phyloP scores from a whole-genome alignment of 257 asterid species.

The Gentiana dahurica region DNA sequence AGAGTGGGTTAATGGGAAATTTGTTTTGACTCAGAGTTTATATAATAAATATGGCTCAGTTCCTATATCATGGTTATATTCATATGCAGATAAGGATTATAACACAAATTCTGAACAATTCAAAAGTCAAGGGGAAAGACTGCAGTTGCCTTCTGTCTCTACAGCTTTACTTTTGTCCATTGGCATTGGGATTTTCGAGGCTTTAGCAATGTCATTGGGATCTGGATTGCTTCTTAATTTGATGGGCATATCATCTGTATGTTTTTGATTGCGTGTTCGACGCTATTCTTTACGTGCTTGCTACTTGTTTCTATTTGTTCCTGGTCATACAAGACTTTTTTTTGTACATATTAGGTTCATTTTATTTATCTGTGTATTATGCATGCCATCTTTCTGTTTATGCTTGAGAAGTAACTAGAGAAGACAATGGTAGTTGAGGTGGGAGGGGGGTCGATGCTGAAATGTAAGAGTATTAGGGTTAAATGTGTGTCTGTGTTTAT shows the following conservation, averaged over 20 bases:
- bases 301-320: background rate
- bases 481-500: too few species aligned
- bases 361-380: too few species aligned
- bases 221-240: constrained; percentile 77
- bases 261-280: constrained; percentile 14
- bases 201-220: constrained; percentile 60
- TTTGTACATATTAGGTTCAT: too few species aligned
- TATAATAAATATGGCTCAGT: background rate
- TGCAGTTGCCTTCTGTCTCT: constrained; percentile 83
- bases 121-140: constrained; percentile 28
- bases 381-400: too few species aligned
- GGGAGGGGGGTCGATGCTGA: too few species aligned
- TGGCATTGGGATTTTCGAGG: constrained; percentile 83
- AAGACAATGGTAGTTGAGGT: too few species aligned
- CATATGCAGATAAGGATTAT: constrained; percentile 17
- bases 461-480: too few species aligned
- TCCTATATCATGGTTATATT: constrained; percentile 4
- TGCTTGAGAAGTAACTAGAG: too few species aligned
- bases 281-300: background rate
- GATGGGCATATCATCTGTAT: constrained; percentile 83
- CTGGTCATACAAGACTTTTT: constrained; percentile 3
- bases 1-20: background rate
- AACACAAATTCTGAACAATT: constrained; percentile 15
- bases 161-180: constrained; percentile 81
- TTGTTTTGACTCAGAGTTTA: background rate